Conservation (phyloP, 768 basidiomycete genomes). For the Mrakia gelida region DNA sequence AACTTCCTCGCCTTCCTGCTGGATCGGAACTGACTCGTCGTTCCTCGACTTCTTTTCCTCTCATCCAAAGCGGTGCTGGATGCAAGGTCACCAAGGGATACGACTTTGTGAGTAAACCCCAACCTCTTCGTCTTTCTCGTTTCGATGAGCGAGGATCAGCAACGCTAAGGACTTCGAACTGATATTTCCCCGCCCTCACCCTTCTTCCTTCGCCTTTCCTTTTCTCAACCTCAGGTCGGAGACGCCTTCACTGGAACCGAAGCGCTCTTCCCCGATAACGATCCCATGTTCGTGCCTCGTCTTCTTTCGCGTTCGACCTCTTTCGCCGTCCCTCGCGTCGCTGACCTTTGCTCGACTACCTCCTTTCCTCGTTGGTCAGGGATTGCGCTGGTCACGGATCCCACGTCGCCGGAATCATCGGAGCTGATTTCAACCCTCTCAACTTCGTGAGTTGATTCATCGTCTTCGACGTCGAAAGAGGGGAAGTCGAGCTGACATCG, state of each 20-base stretch:
- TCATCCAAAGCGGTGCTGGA: neutral
- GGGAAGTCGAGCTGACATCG: conserved; percentile 47
- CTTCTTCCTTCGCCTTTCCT: too few relatives aligned
- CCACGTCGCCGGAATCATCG: conserved; percentile 56
- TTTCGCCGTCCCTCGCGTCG: neutral
- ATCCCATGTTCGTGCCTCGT: conserved; percentile 37
- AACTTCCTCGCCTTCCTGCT: neutral
- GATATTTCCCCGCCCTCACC: too few relatives aligned
- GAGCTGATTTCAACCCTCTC: conserved; percentile 43
- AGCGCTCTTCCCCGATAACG: conserved; percentile 37
- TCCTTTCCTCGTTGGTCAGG: neutral
- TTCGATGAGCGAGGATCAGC: too few relatives aligned
- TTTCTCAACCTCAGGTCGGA: neutral
- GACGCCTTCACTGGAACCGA: conserved; percentile 13
- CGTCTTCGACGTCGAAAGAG: conserved; percentile 5
- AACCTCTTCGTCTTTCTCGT: too few relatives aligned
- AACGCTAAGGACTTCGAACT: neutral
- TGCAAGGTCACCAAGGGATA: conserved; percentile 28
- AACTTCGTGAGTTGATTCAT: conserved; percentile 50
- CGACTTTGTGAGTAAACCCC: conserved; percentile 12
- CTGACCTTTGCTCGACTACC: neutral
- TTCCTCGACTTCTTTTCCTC: neutral
- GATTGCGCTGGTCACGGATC: conserved; percentile 42
- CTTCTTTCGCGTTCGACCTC: conserved; percentile 24
- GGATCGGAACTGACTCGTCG: neutral